A percentile compares a stretch with the other conserved stretches of the same genome.
These are phyloP conservation scores for Bryopsis sp. DNA, from an alignment of 139 green algal species.

Conservation along the genomic window DNA sequence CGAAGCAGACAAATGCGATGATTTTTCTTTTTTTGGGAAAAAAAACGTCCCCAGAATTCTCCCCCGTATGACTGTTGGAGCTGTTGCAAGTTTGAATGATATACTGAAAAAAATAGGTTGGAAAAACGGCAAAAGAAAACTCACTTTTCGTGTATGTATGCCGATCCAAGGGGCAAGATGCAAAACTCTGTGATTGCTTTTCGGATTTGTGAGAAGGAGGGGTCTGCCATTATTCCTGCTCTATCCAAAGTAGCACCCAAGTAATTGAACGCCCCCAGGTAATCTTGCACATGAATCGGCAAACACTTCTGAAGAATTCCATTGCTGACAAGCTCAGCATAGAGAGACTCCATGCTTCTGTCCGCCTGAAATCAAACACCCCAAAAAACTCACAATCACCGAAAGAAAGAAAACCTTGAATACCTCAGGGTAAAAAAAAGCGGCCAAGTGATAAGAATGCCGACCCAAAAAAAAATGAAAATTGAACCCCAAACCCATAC, in stretches of 20 bases:
- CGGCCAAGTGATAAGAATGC: neutral
- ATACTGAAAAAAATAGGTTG: no score
- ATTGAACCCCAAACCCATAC: no score
- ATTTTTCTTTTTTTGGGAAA: neutral
- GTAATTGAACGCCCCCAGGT: conserved; percentile 48
- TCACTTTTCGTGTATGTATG: conserved; percentile 48
- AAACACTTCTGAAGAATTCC: conserved; percentile 52
- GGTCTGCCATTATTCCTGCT: conserved; percentile 52
- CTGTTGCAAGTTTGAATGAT: no score
- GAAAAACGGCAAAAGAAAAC: no score
- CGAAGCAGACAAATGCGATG: neutral
- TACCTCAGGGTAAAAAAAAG: no score
- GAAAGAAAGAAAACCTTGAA: no score
- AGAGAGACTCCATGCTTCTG: conserved; percentile 74
- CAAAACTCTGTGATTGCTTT: conserved; percentile 68
- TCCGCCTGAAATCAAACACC: conserved; percentile 46
- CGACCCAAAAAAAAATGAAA: no score
- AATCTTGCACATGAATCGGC: conserved; percentile 45
- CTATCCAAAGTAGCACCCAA: conserved; percentile 40
- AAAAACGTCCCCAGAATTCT: no score
- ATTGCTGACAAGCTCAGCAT: conserved; percentile 70
- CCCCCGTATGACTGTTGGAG: no score
- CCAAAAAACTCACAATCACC: no score
- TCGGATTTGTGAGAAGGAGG: conserved; percentile 57
- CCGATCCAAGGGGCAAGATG: conserved; percentile 63